phyloP scores from a whole-genome alignment of 2,329 filamentous ascomycete species.

The Tetracladium maxilliforme region DNA sequence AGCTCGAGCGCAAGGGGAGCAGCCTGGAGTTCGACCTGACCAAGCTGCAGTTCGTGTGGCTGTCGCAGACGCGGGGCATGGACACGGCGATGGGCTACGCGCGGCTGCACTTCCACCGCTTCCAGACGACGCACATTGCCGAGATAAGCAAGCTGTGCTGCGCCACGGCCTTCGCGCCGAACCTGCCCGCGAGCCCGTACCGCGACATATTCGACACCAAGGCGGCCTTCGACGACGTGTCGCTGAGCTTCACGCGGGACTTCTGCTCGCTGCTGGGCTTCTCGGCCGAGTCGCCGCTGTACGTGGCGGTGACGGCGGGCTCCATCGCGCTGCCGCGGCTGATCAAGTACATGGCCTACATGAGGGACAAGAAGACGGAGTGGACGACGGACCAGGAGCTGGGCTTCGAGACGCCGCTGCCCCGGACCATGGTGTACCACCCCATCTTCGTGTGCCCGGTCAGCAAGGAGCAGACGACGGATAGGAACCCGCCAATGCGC shows the following conservation, averaged over 20 bases:
- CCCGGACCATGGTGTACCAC: conserved; percentile 60
- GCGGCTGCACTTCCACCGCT: conserved; percentile 55
- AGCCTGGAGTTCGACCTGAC: conserved; percentile 93
- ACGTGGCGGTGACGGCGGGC: conserved; percentile 83
- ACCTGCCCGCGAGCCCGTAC: conserved; percentile 68
- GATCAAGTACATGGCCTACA: conserved; percentile 76
- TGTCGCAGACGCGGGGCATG: conserved; percentile 51
- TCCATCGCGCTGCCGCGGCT: conserved; percentile 81
- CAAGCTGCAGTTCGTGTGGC: conserved; percentile 77
- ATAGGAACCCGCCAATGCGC: conserved; percentile 90
- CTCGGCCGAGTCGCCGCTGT: conserved; percentile 82
- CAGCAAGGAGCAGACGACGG: conserved; percentile 89
- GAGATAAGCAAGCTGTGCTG: conserved; percentile 74
- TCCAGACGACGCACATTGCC: conserved; percentile 57
- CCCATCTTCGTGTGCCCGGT: conserved; percentile 97
- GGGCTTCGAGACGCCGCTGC: conserved; percentile 57
- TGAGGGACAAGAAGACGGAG: conserved; percentile 79
- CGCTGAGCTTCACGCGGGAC: conserved; percentile 78
- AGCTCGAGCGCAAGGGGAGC: conserved; percentile 69
- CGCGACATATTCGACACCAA: conserved; percentile 59
- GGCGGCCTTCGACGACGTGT: conserved; percentile 68
- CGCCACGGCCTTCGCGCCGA: conserved; percentile 66
- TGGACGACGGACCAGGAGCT: conserved; percentile 90
- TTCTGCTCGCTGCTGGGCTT: conserved; percentile 88
- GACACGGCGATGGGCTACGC: conserved; percentile 56